Conservation (phyloP, 2,329 filamentous ascomycete genomes). For the Tolypocladium inflatum region DNA sequence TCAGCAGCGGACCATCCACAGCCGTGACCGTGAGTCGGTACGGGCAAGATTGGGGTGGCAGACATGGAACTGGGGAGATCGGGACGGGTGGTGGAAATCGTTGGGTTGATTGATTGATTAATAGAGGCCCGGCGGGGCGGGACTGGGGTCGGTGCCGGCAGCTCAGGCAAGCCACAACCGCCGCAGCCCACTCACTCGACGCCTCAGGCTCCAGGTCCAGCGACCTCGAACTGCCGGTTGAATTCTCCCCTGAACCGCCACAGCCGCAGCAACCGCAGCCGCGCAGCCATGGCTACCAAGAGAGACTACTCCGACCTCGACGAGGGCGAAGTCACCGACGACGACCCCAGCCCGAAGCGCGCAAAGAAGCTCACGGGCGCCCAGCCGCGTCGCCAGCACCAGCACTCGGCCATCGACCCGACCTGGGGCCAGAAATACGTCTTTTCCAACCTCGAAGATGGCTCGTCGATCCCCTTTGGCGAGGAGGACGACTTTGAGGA, state of each 20-base stretch:
- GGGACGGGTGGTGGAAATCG: neutral
- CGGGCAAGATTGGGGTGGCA: neutral
- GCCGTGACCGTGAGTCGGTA: neutral
- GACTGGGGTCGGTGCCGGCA: neutral
- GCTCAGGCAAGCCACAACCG: neutral
- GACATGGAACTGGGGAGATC: neutral
- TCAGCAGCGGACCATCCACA: conserved; percentile 13
- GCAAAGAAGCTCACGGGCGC: conserved; percentile 11
- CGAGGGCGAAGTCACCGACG: conserved; percentile 15
- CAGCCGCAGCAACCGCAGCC: neutral
- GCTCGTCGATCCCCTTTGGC: conserved; percentile 33
- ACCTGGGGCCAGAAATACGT: conserved; percentile 64
- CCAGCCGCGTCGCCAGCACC: conserved; percentile 29
- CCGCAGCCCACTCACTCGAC: too few species aligned
- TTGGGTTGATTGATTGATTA: neutral
- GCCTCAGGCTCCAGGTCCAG: neutral
- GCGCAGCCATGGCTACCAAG: conserved; percentile 23
- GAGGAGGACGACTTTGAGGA: conserved; percentile 60
- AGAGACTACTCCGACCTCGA: conserved; percentile 21
- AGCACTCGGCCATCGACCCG: conserved; percentile 44
- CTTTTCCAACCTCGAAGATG: conserved; percentile 52
- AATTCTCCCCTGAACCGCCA: too few species aligned
- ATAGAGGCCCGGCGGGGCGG: neutral
- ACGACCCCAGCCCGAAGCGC: conserved; percentile 17
- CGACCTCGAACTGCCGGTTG: neutral